A percentile compares a stretch with the other conserved stretches of the same genome.
phyloP scores from a whole-genome alignment of 495 filamentous ascomycete genomes.

The Aspergillus bertholletiae region DNA sequence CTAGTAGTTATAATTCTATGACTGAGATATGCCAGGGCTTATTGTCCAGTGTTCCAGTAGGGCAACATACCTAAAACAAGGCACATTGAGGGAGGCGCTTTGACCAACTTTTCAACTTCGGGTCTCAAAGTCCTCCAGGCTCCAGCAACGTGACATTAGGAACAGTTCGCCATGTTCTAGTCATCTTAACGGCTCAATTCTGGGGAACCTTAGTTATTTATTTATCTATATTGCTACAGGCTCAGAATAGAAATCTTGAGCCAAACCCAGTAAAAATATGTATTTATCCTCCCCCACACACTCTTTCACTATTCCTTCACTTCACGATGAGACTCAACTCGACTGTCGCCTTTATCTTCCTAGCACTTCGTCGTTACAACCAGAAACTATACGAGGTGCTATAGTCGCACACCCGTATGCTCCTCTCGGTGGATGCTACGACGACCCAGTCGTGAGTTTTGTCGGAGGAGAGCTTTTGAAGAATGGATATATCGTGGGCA shows the following conservation, averaged over 20 bases:
- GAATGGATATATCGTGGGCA: constrained; percentile 71
- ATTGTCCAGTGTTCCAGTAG: too few species aligned
- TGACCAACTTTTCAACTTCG: not conserved
- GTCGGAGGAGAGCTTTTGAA: constrained; percentile 60
- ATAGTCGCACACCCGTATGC: constrained; percentile 92
- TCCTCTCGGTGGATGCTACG: constrained; percentile 77
- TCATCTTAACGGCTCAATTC: too few species aligned
- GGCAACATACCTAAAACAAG: too few species aligned
- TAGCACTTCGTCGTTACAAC: constrained; percentile 22
- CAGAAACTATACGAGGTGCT: constrained; percentile 53
- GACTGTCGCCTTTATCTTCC: constrained; percentile 82
- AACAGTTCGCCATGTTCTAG: too few species aligned
- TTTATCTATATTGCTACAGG: not conserved
- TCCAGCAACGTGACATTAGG: not conserved
- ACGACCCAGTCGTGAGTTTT: constrained; percentile 72
- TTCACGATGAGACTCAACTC: constrained; percentile 71
- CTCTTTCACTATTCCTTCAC: constrained; percentile 76
- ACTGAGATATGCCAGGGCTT: too few species aligned
- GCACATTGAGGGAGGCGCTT: too few species aligned
- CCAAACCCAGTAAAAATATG: constrained; percentile 13
- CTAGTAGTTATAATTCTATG: too few species aligned
- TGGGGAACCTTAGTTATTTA: too few species aligned
- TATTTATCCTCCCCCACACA: constrained; percentile 54
- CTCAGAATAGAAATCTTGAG: not conserved
- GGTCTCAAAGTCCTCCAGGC: not conserved